These are phyloP conservation scores for Hondaea fermentalgiana DNA, from an alignment of 108 stramenopile genomes.

Conservation along the genomic window DNA sequence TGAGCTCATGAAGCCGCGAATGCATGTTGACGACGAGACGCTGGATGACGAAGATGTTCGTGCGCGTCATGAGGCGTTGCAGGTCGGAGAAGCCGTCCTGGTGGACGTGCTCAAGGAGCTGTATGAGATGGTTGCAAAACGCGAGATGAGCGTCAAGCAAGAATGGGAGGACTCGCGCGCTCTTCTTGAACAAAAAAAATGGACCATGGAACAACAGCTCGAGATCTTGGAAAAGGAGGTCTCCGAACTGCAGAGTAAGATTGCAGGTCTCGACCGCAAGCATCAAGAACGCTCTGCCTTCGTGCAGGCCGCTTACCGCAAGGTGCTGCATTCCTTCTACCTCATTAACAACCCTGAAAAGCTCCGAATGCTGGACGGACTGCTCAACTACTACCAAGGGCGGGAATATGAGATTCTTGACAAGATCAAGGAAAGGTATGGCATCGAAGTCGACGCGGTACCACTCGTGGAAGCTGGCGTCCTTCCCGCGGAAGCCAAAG, in stretches of 20 bases:
- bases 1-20: background rate
- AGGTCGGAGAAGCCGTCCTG: background rate
- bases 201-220: background rate
- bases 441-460: background rate
- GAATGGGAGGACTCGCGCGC: background rate
- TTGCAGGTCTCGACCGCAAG: background rate
- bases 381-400: background rate
- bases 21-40: background rate
- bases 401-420: background rate
- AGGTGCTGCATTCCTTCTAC: background rate
- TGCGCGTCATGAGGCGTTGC: background rate
- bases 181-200: background rate
- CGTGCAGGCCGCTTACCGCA: background rate
- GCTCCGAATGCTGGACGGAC: background rate
- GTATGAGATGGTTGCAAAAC: background rate
- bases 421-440: background rate
- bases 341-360: background rate
- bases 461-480: background rate
- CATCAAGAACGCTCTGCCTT: background rate
- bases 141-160: background rate
- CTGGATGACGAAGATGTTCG: background rate
- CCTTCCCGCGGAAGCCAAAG: background rate
- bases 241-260: background rate
- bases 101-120: background rate
- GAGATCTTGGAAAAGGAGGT: constrained; percentile 16